Base-by-base conservation (phyloP, 495 filamentous ascomycete species). In the Symbiotaphrina buchneri region DNA sequence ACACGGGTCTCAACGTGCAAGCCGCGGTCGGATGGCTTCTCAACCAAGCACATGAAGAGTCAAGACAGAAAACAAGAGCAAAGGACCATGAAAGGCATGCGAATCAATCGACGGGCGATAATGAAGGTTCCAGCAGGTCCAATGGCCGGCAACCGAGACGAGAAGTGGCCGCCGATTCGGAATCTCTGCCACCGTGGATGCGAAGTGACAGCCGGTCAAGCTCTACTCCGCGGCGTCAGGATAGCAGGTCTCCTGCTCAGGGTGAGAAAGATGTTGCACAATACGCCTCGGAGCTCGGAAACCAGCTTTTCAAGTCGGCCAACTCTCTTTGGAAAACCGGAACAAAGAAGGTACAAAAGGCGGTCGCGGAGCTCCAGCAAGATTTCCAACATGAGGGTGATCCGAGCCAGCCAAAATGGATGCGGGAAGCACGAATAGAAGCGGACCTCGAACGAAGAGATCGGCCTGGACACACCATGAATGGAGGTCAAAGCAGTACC, bases 321-420 rank as follows among this genome's bases (percentile, higher is more conserved):
- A 84, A 82, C 39, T 78, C 74, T 2, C 48, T 95, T 2, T 97
- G 87, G 87, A 97, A 92, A 47, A 74, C 72, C 4, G 73, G 83
- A 2, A 81, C 78, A 40, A 95, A 91, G 50, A 85, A 77, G 45
- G 69, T 95, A n/a, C 84, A 91, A 43, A 82, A 82, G 47, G 87
- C 81, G 10, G 79, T 97, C 10, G 68, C 79, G 10, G 87, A 97
- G 13, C n/a, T n/a, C n/a, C n/a, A n/a, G n/a, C n/a, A n/a, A n/a
- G 22, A 25, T 25, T 74, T 94, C 38, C 84, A 93, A 40, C 48
- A 61, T 1, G 73, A 77, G n/a, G 61, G 68, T 18, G 87, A 93
- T 46, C 58, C 78, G 1, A 80, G 47, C 43, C 79, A 92, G 44
- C 87, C 87, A 1, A 85, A 79, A 41, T 97, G 87, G 87, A 91